A percentile compares a stretch with the other conserved stretches of the same genome.
Conservation (phyloP, 768 basidiomycete genomes). For the Mycena metata region DNA sequence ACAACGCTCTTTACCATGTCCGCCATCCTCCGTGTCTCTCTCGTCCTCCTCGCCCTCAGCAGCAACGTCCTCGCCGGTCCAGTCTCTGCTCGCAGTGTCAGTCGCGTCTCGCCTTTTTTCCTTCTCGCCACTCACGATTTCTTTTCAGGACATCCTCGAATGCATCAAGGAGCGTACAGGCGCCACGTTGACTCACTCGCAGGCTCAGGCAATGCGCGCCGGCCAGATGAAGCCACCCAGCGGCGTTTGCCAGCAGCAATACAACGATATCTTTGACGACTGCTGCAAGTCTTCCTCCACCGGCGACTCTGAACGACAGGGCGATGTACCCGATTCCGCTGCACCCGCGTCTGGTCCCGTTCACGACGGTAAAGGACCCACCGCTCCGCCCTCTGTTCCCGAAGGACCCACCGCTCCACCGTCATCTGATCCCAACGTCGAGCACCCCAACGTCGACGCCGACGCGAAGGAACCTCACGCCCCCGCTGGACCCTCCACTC, state of each 20-base stretch:
- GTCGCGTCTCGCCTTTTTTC: not conserved
- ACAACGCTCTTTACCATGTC: constrained; percentile 38
- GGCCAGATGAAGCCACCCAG: not conserved
- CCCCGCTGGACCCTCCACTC: too few relatives aligned
- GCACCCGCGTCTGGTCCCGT: too few relatives aligned
- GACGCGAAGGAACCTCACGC: too few relatives aligned
- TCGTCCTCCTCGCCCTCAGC: constrained; percentile 37
- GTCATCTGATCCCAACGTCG: too few relatives aligned
- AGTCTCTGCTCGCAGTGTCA: constrained; percentile 19
- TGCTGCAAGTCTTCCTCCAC: too few relatives aligned
- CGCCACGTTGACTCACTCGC: not conserved
- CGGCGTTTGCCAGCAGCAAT: not conserved
- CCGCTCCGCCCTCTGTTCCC: too few relatives aligned
- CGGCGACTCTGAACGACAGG: too few relatives aligned
- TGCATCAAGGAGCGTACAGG: not conserved
- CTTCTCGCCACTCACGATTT: not conserved
- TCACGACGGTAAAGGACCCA: too few relatives aligned
- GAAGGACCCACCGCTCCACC: too few relatives aligned
- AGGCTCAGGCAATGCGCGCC: not conserved
- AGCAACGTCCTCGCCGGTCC: constrained; percentile 41
- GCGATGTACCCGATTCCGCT: too few relatives aligned
- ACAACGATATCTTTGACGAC: too few relatives aligned
- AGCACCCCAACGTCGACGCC: too few relatives aligned
- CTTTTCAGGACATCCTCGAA: not conserved
- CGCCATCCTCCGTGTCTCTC: constrained; percentile 24